Evolutionary conservation across 805 yeast species (phyloP), one percentile per base, ranked within the genome.

Genomic region (Saturnispora mendoncae): DNA sequence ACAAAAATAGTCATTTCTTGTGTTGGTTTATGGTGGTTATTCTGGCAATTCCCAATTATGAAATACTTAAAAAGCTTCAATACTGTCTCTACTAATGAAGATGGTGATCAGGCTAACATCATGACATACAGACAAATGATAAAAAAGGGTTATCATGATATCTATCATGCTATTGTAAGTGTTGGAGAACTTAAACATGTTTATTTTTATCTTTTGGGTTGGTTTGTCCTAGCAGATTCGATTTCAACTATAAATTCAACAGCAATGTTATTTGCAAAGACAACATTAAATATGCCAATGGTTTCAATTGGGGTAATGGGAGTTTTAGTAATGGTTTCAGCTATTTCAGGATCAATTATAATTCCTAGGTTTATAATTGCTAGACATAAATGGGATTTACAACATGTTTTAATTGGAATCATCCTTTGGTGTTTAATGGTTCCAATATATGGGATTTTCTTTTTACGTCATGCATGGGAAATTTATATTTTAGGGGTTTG

Each of bases 191-290:
- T 83, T 51, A 69, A 66, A 47, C 90, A 83, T 50, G 83, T 84
- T 15, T 65, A 74, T n/a, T 68, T 74, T 10, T 83, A 79, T 49
- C 60, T 83, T 8, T 36, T 74, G 0, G 87, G 84, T 1, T 83
- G 94, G 94, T 83, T 83, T 50, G 69, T 84, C 33, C 65, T 83
- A 2, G 75, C 84, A 17, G 94, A 84, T 53, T 78, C 86, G 0
- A 62, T 80, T 9, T 80, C 88, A 1, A 84, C 92, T 0, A 82
- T 83, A 42, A 83, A 82, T 55, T 78, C 87, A 1, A 79, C 92
- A 0, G 90, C 92, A 0, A 76, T 84, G 24, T 55, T 83, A 29
- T 83, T 83, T 61, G 84, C 92, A 2, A 76, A 78, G 39, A 73
- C 84, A 0, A 81, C 82, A 46, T 60, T 83, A 20, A 65, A 69